These are phyloP conservation scores for Scytalidium sp. DNA, from an alignment of 2,329 filamentous ascomycete genomes.

Conservation along the genomic window DNA sequence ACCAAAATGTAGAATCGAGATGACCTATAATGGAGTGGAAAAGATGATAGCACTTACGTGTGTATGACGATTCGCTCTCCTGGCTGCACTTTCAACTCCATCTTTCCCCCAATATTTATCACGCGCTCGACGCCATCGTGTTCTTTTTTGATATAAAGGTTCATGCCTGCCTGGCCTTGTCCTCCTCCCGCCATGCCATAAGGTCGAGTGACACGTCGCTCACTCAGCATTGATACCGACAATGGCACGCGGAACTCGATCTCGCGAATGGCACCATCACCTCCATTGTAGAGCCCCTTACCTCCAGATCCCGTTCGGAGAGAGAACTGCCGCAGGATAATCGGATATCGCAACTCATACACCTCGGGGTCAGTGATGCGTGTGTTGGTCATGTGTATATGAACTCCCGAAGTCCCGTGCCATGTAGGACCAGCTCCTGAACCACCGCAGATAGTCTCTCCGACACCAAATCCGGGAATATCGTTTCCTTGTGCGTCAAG, in stretches of 20 bases:
- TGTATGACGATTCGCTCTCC: constrained; percentile 16
- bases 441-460: constrained; percentile 77
- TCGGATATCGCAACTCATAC: constrained; percentile 71
- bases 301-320: constrained; percentile 61
- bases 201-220: constrained; percentile 69
- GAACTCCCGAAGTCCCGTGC: constrained; percentile 70
- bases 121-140: constrained; percentile 1
- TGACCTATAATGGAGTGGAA: too few species aligned
- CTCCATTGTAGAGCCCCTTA: constrained; percentile 36
- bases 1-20: too few species aligned
- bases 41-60: neutral
- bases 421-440: constrained; percentile 68
- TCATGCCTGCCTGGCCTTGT: constrained; percentile 72
- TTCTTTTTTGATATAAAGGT: constrained; percentile 41
- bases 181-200: constrained; percentile 81
- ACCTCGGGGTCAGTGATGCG: constrained; percentile 76
- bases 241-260: constrained; percentile 76
- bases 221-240: constrained; percentile 71
- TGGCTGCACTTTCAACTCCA: constrained; percentile 9
- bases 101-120: constrained; percentile 17
- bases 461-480: constrained; percentile 62
- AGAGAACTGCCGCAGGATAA: constrained; percentile 66
- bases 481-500: constrained; percentile 35
- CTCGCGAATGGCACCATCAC: constrained; percentile 48
- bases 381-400: constrained; percentile 69